These are phyloP conservation scores for Saccharomycopsis javanensis DNA, from an alignment of 805 yeast species.

Conservation along the genomic window DNA sequence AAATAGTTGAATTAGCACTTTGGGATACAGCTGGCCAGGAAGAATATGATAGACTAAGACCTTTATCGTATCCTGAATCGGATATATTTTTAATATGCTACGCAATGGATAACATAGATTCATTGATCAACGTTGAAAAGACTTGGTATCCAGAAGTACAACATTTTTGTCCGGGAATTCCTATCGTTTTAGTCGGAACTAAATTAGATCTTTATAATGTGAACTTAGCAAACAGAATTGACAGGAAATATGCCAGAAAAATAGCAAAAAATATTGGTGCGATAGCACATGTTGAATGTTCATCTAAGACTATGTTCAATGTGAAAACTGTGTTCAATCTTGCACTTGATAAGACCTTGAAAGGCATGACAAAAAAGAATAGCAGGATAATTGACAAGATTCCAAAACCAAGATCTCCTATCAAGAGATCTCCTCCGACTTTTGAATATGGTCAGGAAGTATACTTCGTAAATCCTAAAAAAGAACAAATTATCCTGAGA, in stretches of 20 bases:
- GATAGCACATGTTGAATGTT: conserved; percentile 64
- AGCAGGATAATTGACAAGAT: neutral
- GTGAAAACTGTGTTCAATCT: conserved; percentile 58
- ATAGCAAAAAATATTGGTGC: conserved; percentile 58
- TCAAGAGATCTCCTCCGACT: conserved; percentile 7
- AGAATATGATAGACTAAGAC: conserved; percentile 72
- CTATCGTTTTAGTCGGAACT: conserved; percentile 73
- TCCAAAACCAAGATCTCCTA: neutral
- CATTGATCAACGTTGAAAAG: conserved; percentile 65
- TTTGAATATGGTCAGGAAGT: conserved; percentile 6
- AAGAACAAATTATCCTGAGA: conserved; percentile 1
- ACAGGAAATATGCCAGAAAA: conserved; percentile 40
- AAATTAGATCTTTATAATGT: conserved; percentile 49
- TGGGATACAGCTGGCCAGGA: conserved; percentile 94
- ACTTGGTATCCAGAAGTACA: conserved; percentile 83
- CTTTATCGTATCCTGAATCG: conserved; percentile 70
- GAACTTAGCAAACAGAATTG: conserved; percentile 22
- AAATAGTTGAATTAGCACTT: conserved; percentile 55
- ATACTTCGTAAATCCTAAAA: neutral
- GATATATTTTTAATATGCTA: conserved; percentile 70
- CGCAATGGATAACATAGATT: conserved; percentile 49
- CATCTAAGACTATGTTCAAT: conserved; percentile 62
- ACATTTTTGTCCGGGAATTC: conserved; percentile 74
- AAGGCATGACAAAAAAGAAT: neutral
- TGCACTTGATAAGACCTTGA: conserved; percentile 28